Conservation (phyloP, 139 green algal species). For the Picochlorum sp. region DNA sequence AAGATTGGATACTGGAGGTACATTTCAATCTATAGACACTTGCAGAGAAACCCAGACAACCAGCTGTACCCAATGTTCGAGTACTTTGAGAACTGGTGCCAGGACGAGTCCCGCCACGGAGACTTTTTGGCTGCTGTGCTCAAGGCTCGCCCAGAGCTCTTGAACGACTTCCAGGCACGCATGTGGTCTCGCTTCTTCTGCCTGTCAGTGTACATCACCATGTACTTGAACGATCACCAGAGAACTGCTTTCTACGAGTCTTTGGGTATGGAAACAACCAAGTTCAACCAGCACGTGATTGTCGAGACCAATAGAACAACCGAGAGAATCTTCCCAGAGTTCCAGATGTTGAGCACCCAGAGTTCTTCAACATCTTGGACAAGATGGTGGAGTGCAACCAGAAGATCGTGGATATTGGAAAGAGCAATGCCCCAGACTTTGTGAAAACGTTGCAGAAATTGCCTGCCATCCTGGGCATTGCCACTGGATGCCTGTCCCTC, state of each 20-base stretch:
- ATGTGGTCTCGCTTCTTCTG: conserved; percentile 98
- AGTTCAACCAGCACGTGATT: conserved; percentile 98
- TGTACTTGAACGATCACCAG: conserved; percentile 99
- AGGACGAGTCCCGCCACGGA: conserved; percentile 87
- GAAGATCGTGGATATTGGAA: conserved; percentile 64
- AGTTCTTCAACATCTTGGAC: conserved; percentile 82
- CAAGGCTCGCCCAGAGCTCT: conserved; percentile 80
- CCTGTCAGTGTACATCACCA: conserved; percentile 98
- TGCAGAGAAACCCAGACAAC: conserved; percentile 92
- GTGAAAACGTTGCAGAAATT: conserved; percentile 69
- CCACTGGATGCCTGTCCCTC: conserved; percentile 47
- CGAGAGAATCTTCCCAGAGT: conserved; percentile 93
- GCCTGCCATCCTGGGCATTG: conserved; percentile 72
- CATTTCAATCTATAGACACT: conserved; percentile 89
- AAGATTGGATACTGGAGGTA: conserved; percentile 99
- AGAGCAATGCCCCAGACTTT: conserved; percentile 43
- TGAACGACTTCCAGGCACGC: conserved; percentile 64
- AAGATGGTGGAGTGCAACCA: conserved; percentile 70
- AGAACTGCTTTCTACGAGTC: conserved; percentile 85
- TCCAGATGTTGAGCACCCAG: conserved; percentile 69
- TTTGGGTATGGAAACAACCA: conserved; percentile 86
- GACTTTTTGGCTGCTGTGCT: conserved; percentile 92
- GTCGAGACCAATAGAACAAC: conserved; percentile 98
- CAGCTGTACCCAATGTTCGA: conserved; percentile 99
- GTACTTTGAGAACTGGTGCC: conserved; percentile 99